Base-by-base conservation (phyloP, 495 filamentous ascomycete genomes). In the Aspergillus haitiensis region DNA sequence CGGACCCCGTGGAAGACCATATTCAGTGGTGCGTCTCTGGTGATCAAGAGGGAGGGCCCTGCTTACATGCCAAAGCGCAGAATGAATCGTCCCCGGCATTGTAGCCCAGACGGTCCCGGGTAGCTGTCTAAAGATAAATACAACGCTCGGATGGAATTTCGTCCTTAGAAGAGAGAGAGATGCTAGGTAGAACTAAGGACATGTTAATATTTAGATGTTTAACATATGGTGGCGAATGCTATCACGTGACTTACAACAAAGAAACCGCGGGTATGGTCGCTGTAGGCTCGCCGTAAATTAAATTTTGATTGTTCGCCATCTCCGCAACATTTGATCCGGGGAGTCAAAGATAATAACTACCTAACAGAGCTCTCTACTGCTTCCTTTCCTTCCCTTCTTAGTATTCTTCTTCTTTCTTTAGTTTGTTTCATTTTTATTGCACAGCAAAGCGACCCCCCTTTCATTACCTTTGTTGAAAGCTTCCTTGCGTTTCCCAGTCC, bases 291-390 rank as follows among this genome's bases (percentile, higher is more conserved):
- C 58, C 40, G 50, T 7, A 47, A 54, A 60, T 54, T 54, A 54
- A 60, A 60, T 54, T 60, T 51, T 34, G 47, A n/a, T n/a, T 34
- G 7, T 33, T 51, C 12, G 48, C 48, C 48, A 51, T 59, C 57
- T 54, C 50, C 48, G 33, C 58, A 59, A 45, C 55, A 15, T 39
- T 10, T 58, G 39, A 33, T 47, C n/a, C 52, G 49, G 33, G 56
- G 46, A 34, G 36, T 58, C 18, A 21, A 21, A 40, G 34, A 35
- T 47, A 15, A 18, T 53, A 49, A 33, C 37, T 18, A 27, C 21
- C 21, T 27, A 27, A 27, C 21, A 3, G 21, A 27, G 21, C 21
- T 27, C 21, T 27, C 13, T 37, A 12, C 21, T 8, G 11, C 21
- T 16, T 31, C 15, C 18, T 51, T 37, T 40, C 40, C 33, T 49